These are phyloP conservation scores for Pogostemon cablin DNA, from an alignment of 257 asterid species.

Conservation along the genomic window DNA sequence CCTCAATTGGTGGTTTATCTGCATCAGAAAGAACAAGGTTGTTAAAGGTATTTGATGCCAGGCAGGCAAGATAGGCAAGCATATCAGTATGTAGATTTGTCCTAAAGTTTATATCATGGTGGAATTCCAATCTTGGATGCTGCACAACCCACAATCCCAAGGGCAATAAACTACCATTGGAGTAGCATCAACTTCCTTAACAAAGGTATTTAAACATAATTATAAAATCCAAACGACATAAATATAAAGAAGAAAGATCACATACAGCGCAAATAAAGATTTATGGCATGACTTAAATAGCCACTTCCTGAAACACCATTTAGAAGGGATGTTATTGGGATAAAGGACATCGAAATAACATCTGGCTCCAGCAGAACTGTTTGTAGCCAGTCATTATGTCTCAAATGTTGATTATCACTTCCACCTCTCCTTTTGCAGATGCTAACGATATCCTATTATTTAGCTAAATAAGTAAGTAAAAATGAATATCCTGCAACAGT, in stretches of 20 bases:
- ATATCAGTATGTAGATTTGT: slow-evolving; percentile 17
- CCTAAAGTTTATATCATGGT: slow-evolving; percentile 2
- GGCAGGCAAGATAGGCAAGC: background rate
- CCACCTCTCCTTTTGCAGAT: slow-evolving; percentile 98
- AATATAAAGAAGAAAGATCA: slow-evolving; percentile 29
- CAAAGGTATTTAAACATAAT: background rate
- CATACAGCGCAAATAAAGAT: slow-evolving; percentile 95
- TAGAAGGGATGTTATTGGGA: slow-evolving; percentile 87
- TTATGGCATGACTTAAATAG: slow-evolving; percentile 95
- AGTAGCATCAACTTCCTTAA: slow-evolving; percentile 9
- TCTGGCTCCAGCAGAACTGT: slow-evolving; percentile 93
- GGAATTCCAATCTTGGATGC: background rate
- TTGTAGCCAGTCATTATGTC: slow-evolving; percentile 88
- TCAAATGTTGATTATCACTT: slow-evolving; percentile 55
- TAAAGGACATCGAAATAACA: slow-evolving; percentile 93
- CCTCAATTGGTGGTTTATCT: slow-evolving; percentile 99
- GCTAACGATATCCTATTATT: slow-evolving; percentile 67
- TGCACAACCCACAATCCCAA: background rate
- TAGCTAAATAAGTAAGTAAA: slow-evolving; percentile 37
- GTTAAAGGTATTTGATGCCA: slow-evolving; percentile 14
- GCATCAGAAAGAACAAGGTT: slow-evolving; percentile 34
- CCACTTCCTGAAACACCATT: slow-evolving; percentile 97
- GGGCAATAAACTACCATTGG: background rate
- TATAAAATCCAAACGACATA: slow-evolving; percentile 22
- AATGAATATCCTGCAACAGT: slow-evolving; percentile 26